Base-by-base conservation (phyloP, 2,329 filamentous ascomycete species). In the Stachybotrys chartarum region DNA sequence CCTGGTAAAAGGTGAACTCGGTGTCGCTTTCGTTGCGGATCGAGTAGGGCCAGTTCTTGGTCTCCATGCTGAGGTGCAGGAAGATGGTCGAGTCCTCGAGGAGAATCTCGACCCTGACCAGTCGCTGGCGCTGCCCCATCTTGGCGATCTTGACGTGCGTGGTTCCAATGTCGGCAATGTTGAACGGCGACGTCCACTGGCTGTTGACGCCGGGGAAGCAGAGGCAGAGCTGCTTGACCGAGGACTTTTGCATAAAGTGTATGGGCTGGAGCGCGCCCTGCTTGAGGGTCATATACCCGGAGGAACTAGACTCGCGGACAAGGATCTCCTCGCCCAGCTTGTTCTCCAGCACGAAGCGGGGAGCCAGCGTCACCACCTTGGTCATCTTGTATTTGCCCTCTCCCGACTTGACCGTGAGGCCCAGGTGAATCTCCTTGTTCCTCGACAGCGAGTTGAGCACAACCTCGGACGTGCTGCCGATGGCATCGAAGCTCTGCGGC, bases 1-100 rank as follows among this genome's bases (percentile, higher is more conserved):
- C 89, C 70, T 99, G 94, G 77, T 88, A 96, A 75, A 99, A 99
- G 51, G 93, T 87, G 71, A 97, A 97, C 67, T 97, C 94, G 30
- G 88, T 88, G 65, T 97, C 93, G 66, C 93, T 97, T 74, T 97
- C 94, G 67, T 99, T 99, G 60, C 94, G 88, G 86, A 99, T 97
- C 0, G 92, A 97, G 74, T 94, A 99, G 0, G 94, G 94, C 94
- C 94, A 99, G 67, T 96, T 91, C 70, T 94, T 95, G 6, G 84
- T 91, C 74, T 99, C 94, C 61, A 93, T 78, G 66, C 86, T 94
- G 56, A 99, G 81, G 65, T 96, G 90, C 39, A 97, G 71, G 78
- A 97, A 99, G 46, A 99, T 87, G 1, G 93, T 97, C 0, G 93
- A 90, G 58, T 90, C 85, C 69, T 99, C 95, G 81, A 97, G 87